Percentiles rank a stretch among this genome's conserved stretches.
These are phyloP conservation scores for Termitomyces sp. DNA, from an alignment of 768 basidiomycete genomes.

Conservation along the genomic window DNA sequence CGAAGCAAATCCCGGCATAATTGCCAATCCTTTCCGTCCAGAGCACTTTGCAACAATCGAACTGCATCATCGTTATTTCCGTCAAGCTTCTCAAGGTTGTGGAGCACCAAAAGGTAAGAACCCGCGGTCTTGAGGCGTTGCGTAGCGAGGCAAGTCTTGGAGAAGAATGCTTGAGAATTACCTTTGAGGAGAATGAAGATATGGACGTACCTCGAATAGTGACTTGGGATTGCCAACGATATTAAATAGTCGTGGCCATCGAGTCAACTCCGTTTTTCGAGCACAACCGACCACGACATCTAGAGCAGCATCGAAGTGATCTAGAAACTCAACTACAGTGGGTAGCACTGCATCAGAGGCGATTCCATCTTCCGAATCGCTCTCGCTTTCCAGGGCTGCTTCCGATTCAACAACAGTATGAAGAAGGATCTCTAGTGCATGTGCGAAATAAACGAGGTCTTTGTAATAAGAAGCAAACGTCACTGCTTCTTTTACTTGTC, in stretches of 20 bases:
- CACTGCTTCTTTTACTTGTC: slow-evolving; percentile 70
- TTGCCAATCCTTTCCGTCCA: slow-evolving; percentile 79
- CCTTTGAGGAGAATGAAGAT: background rate
- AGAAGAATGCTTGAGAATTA: background rate
- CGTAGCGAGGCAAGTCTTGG: slow-evolving; percentile 66
- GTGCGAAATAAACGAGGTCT: slow-evolving; percentile 85
- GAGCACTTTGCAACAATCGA: slow-evolving; percentile 70
- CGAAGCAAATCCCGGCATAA: slow-evolving; percentile 88
- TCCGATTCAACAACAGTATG: slow-evolving; percentile 93
- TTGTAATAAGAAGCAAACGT: slow-evolving; percentile 83
- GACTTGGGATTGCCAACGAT: slow-evolving; percentile 87
- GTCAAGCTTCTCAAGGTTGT: slow-evolving; percentile 88
- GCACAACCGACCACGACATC: slow-evolving; percentile 97
- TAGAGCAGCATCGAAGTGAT: slow-evolving; percentile 86
- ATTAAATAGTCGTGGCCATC: slow-evolving; percentile 86
- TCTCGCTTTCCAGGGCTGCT: slow-evolving; percentile 29
- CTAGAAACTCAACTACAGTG: slow-evolving; percentile 81
- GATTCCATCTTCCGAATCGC: slow-evolving; percentile 21
- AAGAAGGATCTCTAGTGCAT: slow-evolving; percentile 90
- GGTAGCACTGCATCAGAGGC: slow-evolving; percentile 45
- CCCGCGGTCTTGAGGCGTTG: slow-evolving; percentile 81
- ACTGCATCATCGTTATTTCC: slow-evolving; percentile 76
- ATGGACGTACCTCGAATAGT: slow-evolving; percentile 72
- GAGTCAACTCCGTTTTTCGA: slow-evolving; percentile 89
- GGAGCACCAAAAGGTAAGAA: slow-evolving; percentile 89